Conservation (phyloP, 2,329 filamentous ascomycete species). For the Dryadomyces quercivorus region DNA sequence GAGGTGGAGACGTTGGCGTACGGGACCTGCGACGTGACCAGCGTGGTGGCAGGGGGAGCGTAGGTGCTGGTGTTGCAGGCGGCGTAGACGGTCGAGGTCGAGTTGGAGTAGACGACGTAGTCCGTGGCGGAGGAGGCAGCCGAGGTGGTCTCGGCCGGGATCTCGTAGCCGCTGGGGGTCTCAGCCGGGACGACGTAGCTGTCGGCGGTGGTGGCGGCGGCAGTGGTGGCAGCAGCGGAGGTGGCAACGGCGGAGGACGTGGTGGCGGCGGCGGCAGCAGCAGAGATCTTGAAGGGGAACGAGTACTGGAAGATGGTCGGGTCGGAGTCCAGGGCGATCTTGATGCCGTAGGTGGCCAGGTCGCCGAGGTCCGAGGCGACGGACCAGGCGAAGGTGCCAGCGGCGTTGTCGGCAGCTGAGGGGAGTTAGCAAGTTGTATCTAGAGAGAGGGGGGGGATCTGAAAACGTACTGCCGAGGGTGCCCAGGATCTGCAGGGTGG, state of each 20-base stretch:
- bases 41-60: conserved; percentile 2
- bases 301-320: conserved; percentile 46
- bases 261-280: conserved; percentile 13
- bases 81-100: background rate
- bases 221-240: conserved; percentile 9
- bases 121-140: background rate
- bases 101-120: conserved; percentile 10
- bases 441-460: background rate
- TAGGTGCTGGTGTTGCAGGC: background rate
- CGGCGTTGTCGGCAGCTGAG: conserved; percentile 35
- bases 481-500: conserved; percentile 26
- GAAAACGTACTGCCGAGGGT: conserved; percentile 37
- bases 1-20: background rate
- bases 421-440: background rate
- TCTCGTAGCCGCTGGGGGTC: background rate
- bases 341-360: conserved; percentile 42
- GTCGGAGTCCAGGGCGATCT: conserved; percentile 37
- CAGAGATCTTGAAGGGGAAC: conserved; percentile 44
- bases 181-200: background rate
- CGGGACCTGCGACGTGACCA: background rate
- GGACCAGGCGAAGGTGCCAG: conserved; percentile 35
- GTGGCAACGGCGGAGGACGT: conserved; percentile 7
- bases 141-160: background rate
- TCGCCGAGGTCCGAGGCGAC: conserved; percentile 33
- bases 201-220: background rate